Evolutionary conservation across 2,329 filamentous ascomycete species (phyloP).

Genomic region (Monilinia fructigena): DNA sequence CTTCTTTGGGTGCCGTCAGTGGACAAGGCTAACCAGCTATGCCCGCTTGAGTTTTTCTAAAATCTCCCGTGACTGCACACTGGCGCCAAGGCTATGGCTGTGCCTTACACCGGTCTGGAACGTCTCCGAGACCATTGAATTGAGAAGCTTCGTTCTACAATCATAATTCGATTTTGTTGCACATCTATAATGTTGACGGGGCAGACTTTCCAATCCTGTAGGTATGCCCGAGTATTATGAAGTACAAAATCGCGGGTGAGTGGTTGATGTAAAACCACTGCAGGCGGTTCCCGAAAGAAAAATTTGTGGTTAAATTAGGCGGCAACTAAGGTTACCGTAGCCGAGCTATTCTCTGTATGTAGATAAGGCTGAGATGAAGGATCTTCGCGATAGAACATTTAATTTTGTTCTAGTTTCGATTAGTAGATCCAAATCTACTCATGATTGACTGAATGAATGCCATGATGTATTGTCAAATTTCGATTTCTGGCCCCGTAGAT

Average conservation of each 20-base stretch:
- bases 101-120: neutral
- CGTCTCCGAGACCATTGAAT: neutral
- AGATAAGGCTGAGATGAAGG: neutral
- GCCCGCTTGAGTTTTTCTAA: neutral
- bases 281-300: too few relatives aligned
- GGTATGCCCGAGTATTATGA: neutral
- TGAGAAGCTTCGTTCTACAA: neutral
- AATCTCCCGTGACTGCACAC: neutral
- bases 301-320: too few relatives aligned
- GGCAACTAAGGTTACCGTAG: neutral
- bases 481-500: neutral
- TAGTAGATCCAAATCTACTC: neutral
- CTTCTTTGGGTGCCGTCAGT: neutral
- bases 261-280: neutral
- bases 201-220: slow-evolving; percentile 1
- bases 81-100: neutral
- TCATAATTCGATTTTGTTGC: neutral
- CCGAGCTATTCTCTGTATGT: neutral
- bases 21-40: neutral
- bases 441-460: too few relatives aligned
- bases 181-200: neutral
- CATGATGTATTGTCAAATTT: neutral
- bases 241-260: neutral
- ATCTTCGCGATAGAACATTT: neutral
- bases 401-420: neutral